These are phyloP conservation scores for Inosperma sp. DNA, from an alignment of 768 basidiomycete genomes.

Conservation along the genomic window DNA sequence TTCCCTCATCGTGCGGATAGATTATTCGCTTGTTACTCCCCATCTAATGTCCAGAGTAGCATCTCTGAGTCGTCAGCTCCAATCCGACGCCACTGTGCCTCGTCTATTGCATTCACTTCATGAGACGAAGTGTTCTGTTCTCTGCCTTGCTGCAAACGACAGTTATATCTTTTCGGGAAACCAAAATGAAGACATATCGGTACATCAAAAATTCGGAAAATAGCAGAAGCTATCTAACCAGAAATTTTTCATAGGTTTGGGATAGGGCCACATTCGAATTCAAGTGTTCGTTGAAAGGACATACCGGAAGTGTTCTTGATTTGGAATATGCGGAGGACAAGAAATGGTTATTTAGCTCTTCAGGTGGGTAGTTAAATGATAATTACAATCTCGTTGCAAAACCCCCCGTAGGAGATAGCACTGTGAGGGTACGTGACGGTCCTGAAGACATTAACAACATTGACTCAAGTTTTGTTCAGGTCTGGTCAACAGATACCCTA, in stretches of 20 bases:
- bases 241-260: slow-evolving; percentile 63
- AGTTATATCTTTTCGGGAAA: slow-evolving; percentile 78
- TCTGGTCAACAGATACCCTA: slow-evolving; percentile 76
- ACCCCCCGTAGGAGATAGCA: slow-evolving; percentile 71
- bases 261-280: slow-evolving; percentile 67
- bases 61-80: slow-evolving; percentile 55
- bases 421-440: slow-evolving; percentile 59
- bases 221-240: not conserved
- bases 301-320: slow-evolving; percentile 79
- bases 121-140: slow-evolving; percentile 62
- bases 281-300: slow-evolving; percentile 67
- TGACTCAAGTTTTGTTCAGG: slow-evolving; percentile 40
- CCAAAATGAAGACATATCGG: slow-evolving; percentile 73
- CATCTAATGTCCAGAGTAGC: slow-evolving; percentile 34
- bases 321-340: slow-evolving; percentile 72
- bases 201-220: slow-evolving; percentile 21
- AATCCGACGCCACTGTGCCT: slow-evolving; percentile 40
- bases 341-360: slow-evolving; percentile 86
- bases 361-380: slow-evolving; percentile 48
- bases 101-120: slow-evolving; percentile 64
- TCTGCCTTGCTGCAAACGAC: slow-evolving; percentile 70
- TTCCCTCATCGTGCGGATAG: slow-evolving; percentile 8
- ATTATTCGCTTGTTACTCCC: not conserved
- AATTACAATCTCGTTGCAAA: slow-evolving; percentile 3
- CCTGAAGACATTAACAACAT: not conserved